Conservation (phyloP, 257 asterid species). For the Ophiorrhiza pumila region DNA sequence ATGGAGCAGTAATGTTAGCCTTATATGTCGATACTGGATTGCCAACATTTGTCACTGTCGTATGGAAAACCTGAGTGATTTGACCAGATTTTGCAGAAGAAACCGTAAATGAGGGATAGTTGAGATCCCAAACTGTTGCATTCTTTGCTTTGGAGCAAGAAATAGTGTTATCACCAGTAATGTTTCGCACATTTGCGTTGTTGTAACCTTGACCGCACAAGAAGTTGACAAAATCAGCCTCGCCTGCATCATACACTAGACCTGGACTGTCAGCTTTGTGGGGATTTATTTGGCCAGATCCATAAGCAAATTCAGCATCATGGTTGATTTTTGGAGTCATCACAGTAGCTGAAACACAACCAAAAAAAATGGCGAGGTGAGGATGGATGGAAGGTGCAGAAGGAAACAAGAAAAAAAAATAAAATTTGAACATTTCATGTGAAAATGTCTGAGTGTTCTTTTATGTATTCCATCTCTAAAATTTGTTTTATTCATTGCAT, state of each 20-base stretch:
- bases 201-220: slow-evolving; percentile 77
- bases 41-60: slow-evolving; percentile 59
- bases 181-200: slow-evolving; percentile 32
- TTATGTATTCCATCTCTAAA: too few relatives aligned
- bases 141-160: slow-evolving; percentile 41
- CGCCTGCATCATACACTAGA: slow-evolving; percentile 49
- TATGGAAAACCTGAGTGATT: slow-evolving; percentile 30
- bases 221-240: slow-evolving; percentile 48
- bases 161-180: slow-evolving; percentile 49
- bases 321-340: slow-evolving; percentile 35
- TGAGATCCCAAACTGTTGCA: slow-evolving; percentile 53
- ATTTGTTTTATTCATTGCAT: too few relatives aligned
- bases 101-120: slow-evolving; percentile 54
- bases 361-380: slow-evolving; percentile 22
- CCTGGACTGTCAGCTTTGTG: slow-evolving; percentile 56
- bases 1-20: slow-evolving; percentile 22
- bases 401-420: too few relatives aligned
- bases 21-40: slow-evolving; percentile 42
- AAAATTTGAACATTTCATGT: too few relatives aligned
- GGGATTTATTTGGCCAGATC: slow-evolving; percentile 73
- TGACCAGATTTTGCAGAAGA: slow-evolving; percentile 26
- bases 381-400: too few relatives aligned
- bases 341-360: slow-evolving; percentile 33
- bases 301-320: slow-evolving; percentile 64
- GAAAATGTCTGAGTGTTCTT: too few relatives aligned